Conservation (phyloP, 441 rosid species). For the Brassica balearica region DNA sequence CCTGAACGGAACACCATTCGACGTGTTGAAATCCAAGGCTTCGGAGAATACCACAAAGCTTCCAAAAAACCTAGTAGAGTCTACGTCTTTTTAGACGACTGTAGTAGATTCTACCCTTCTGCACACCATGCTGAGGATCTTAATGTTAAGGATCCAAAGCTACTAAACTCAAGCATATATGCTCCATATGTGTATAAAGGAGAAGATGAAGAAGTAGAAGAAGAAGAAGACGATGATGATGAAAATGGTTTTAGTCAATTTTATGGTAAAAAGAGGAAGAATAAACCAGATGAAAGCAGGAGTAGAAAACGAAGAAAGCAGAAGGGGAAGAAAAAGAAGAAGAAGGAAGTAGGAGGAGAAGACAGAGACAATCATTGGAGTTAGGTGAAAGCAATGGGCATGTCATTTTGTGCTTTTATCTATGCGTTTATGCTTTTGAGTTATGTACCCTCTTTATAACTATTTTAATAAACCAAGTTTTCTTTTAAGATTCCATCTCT, state of each 20-base stretch:
- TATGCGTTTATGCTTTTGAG: constrained; percentile 3
- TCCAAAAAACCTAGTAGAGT: background rate
- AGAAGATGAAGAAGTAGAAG: background rate
- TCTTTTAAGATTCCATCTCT: background rate
- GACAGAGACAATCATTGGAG: background rate
- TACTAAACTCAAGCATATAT: background rate
- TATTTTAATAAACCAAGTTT: background rate
- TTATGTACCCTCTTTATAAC: background rate
- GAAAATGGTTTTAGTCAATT: background rate
- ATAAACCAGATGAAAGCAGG: background rate
- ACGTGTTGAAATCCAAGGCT: constrained; percentile 13
- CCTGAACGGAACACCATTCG: background rate
- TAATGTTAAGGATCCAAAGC: background rate
- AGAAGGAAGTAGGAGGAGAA: background rate
- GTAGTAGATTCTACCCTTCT: background rate
- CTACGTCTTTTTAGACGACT: background rate
- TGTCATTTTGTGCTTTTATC: constrained; percentile 7
- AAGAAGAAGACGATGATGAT: background rate
- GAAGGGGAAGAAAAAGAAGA: background rate
- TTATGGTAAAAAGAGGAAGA: background rate
- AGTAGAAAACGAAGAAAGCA: background rate
- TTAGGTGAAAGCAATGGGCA: constrained; percentile 5
- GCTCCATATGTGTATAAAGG: background rate
- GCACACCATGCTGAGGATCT: background rate
- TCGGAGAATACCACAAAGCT: background rate